Conservation (phyloP, 2,329 filamentous ascomycete genomes). For the Diaporthe australafricana region DNA sequence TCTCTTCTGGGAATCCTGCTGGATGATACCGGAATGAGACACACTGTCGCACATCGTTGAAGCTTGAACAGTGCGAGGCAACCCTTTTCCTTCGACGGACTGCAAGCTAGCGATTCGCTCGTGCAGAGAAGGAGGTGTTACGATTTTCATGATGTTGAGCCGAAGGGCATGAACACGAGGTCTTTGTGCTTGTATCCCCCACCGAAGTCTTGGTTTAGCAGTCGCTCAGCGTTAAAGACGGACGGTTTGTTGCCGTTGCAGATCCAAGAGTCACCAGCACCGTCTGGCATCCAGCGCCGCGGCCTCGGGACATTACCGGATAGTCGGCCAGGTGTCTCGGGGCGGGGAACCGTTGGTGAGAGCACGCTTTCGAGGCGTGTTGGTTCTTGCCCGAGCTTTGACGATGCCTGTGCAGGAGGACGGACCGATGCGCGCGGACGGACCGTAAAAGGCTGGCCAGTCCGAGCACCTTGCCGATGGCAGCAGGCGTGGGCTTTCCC, state of each 20-base stretch:
- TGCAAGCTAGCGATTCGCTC: not conserved
- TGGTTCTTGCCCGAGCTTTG: conserved; percentile 12
- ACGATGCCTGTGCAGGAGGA: not conserved
- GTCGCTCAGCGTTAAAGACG: not conserved
- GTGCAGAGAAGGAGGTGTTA: not conserved
- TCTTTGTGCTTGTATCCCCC: not conserved
- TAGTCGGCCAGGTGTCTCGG: conserved; percentile 12
- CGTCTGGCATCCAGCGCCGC: conserved; percentile 19
- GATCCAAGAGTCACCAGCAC: not conserved
- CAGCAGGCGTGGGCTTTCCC: not conserved
- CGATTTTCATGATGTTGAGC: not conserved
- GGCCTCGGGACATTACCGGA: conserved; percentile 20
- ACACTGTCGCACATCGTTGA: conserved; percentile 17
- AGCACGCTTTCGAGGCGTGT: conserved; percentile 10
- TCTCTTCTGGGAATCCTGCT: not conserved
- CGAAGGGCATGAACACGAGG: conserved; percentile 1
- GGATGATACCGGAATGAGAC: conserved; percentile 20
- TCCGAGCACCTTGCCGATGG: conserved; percentile 10
- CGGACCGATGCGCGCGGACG: conserved; percentile 23
- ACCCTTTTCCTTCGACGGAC: not conserved
- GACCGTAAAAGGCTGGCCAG: not conserved
- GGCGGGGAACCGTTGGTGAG: conserved; percentile 11
- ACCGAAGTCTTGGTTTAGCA: not conserved
- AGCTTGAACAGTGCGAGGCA: conserved; percentile 20
- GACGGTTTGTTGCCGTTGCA: conserved; percentile 6